Evolutionary conservation across 179 eudicot genomes (phyloP).

Genomic region (Carnegiea gigantea): DNA sequence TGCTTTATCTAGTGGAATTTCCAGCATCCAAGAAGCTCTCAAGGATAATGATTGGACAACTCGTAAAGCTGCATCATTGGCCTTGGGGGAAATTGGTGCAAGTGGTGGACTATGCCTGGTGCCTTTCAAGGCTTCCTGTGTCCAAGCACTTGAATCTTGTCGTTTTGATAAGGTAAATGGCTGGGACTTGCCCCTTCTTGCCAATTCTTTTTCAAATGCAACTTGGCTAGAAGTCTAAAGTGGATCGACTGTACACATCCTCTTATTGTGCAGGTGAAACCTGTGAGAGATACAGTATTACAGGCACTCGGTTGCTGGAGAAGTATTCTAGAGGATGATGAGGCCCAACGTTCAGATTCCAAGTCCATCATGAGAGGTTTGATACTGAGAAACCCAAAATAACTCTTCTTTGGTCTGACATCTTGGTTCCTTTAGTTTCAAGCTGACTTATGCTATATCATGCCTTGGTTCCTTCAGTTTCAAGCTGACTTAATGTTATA

Average conservation of each 20-base stretch:
- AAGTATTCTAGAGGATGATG: conserved; percentile 54
- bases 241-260: conserved; percentile 11
- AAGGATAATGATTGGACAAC: conserved; percentile 82
- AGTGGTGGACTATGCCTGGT: conserved; percentile 60
- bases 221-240: neutral
- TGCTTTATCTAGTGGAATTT: conserved; percentile 60
- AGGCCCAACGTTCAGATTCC: conserved; percentile 58
- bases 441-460: neutral
- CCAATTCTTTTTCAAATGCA: neutral
- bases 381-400: neutral
- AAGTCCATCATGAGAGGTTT: conserved; percentile 65
- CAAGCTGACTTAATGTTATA: neutral
- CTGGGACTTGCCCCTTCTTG: neutral
- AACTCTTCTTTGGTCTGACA: neutral
- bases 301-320: conserved; percentile 79
- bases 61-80: conserved; percentile 79
- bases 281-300: conserved; percentile 76
- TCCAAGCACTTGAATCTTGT: conserved; percentile 76
- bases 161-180: conserved; percentile 83
- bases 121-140: conserved; percentile 63
- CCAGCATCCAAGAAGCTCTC: conserved; percentile 78
- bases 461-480: neutral
- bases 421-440: neutral
- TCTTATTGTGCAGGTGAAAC: conserved; percentile 66
- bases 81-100: conserved; percentile 70